Conservation (phyloP, 108 stramenopile genomes). For the Conticribra guillardii region DNA sequence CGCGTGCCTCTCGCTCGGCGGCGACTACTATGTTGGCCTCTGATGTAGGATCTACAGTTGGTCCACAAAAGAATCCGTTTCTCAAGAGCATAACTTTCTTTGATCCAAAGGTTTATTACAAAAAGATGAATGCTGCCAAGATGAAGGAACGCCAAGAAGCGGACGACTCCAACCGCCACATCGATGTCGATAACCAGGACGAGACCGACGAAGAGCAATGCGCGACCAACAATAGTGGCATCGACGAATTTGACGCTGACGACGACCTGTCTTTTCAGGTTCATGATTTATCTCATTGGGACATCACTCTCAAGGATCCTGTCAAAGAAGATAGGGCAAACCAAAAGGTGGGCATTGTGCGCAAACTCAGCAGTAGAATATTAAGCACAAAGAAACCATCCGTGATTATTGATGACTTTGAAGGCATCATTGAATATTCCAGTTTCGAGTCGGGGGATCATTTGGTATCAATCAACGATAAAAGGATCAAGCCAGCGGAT, state of each 20-base stretch:
- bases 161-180: background rate
- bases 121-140: background rate
- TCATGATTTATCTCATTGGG: background rate
- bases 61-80: slow-evolving; percentile 37
- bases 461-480: slow-evolving; percentile 37
- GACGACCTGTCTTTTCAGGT: background rate
- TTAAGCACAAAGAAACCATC: slow-evolving; percentile 3
- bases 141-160: background rate
- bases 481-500: slow-evolving; percentile 18
- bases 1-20: slow-evolving; percentile 2
- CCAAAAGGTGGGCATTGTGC: no score
- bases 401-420: background rate
- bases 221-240: background rate
- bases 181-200: background rate
- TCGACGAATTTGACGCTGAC: background rate
- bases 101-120: slow-evolving; percentile 1
- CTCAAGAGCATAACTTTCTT: slow-evolving; percentile 39
- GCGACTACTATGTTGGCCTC: slow-evolving; percentile 41
- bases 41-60: slow-evolving; percentile 44
- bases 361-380: background rate
- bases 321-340: background rate
- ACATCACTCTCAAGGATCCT: background rate
- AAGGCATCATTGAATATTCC: slow-evolving; percentile 21
- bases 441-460: slow-evolving; percentile 39
- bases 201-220: background rate